A percentile compares a stretch with the other conserved stretches of the same genome.
phyloP scores from a whole-genome alignment of 495 filamentous ascomycete species.

The Chaetomium tenue region DNA sequence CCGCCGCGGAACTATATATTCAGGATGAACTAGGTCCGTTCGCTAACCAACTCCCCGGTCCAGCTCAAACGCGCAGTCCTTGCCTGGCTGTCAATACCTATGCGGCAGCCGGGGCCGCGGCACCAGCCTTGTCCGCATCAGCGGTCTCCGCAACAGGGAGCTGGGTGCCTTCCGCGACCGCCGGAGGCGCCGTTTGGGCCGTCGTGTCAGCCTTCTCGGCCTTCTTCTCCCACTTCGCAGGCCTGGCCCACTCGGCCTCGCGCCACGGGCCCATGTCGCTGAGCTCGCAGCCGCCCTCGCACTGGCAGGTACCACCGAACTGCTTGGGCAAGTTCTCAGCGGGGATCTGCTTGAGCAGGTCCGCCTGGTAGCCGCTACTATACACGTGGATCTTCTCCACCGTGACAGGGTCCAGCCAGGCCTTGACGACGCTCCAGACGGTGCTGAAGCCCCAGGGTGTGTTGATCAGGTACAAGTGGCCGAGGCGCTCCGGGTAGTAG shows the following conservation, averaged over 20 bases:
- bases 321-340: constrained; percentile 83
- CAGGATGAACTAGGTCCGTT: neutral
- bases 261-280: constrained; percentile 93
- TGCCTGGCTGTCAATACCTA: constrained; percentile 13
- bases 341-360: constrained; percentile 80
- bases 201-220: neutral
- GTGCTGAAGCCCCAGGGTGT: constrained; percentile 88
- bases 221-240: constrained; percentile 64
- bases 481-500: constrained; percentile 95
- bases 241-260: constrained; percentile 67
- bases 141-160: constrained; percentile 10
- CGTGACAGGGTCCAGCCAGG: constrained; percentile 93
- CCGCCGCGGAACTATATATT: neutral
- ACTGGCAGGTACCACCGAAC: constrained; percentile 83
- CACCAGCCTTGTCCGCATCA: constrained; percentile 27
- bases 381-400: constrained; percentile 94
- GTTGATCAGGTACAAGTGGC: constrained; percentile 92
- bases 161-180: constrained; percentile 28
- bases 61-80: neutral
- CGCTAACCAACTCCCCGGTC: neutral
- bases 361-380: constrained; percentile 73
- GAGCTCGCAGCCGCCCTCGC: constrained; percentile 77
- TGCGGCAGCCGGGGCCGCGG: constrained; percentile 39
- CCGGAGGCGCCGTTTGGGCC: constrained; percentile 31
- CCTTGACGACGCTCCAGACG: constrained; percentile 81